Percentiles rank a stretch among this genome's conserved stretches.
Conservation (phyloP, 169 alveolate genomes). For the Cryptosporidium felis region DNA sequence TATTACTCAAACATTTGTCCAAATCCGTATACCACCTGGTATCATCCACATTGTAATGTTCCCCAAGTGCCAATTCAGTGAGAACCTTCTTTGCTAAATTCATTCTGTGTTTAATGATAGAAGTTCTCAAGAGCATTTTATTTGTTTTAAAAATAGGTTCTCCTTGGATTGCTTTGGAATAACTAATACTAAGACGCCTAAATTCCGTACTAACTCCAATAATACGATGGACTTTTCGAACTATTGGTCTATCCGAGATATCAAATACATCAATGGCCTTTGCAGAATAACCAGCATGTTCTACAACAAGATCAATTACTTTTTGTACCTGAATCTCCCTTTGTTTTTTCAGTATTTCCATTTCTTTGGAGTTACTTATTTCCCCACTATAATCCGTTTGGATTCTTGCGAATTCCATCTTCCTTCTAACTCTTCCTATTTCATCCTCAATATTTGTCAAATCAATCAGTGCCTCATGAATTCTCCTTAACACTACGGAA, state of each 20-base stretch:
- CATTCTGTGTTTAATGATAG: slow-evolving; percentile 43
- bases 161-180: slow-evolving; percentile 1
- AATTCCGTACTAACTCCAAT: slow-evolving; percentile 46
- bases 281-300: slow-evolving; percentile 50
- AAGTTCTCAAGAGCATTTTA: slow-evolving; percentile 28
- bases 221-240: slow-evolving; percentile 42
- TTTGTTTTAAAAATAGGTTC: slow-evolving; percentile 36
- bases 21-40: slow-evolving; percentile 38
- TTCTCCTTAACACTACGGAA: slow-evolving; percentile 15
- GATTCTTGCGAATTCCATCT: slow-evolving; percentile 24
- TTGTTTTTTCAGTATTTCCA: background rate
- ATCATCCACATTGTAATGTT: slow-evolving; percentile 5
- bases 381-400: slow-evolving; percentile 5
- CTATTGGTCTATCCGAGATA: slow-evolving; percentile 67
- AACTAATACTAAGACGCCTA: slow-evolving; percentile 6
- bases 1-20: slow-evolving; percentile 16
- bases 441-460: slow-evolving; percentile 23
- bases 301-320: slow-evolving; percentile 19
- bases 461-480: slow-evolving; percentile 35
- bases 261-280: slow-evolving; percentile 64
- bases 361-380: background rate
- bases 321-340: slow-evolving; percentile 8
- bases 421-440: background rate
- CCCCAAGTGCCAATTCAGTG: slow-evolving; percentile 11
- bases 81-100: slow-evolving; percentile 28